Conservation (phyloP, 805 yeast genomes). For the Wickerhamiella dianesei region DNA sequence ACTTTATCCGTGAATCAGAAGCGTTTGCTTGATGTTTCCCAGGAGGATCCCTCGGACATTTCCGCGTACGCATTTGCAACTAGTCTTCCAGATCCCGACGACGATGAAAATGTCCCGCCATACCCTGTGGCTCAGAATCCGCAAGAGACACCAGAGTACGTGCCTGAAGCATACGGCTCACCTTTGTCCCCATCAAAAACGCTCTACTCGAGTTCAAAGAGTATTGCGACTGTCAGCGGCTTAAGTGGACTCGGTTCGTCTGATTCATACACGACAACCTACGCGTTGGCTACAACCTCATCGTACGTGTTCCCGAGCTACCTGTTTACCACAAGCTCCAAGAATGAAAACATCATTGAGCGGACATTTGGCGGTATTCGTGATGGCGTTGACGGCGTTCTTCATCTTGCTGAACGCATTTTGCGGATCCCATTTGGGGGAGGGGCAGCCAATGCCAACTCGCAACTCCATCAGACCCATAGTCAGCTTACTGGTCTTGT, state of each 20-base stretch:
- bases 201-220: not conserved
- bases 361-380: conserved; percentile 6
- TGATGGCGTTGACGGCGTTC: conserved; percentile 5
- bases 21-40: not conserved
- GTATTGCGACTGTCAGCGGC: no score
- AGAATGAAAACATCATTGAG: conserved; percentile 5
- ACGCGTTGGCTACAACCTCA: not conserved
- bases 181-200: not conserved
- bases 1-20: not conserved
- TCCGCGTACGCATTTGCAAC: not conserved
- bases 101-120: not conserved
- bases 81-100: not conserved
- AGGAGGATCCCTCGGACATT: not conserved
- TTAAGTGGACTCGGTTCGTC: no score
- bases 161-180: not conserved
- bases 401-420: conserved; percentile 5
- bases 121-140: not conserved
- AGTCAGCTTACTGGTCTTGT: not conserved
- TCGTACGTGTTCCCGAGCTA: not conserved
- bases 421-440: not conserved
- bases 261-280: not conserved
- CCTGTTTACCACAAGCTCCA: not conserved
- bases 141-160: not conserved
- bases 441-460: conserved; percentile 2
- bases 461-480: not conserved